A percentile compares a stretch with the other conserved stretches of the same genome.
Evolutionary conservation across 108 stramenopile genomes (phyloP).

Genomic region (Cylindrotheca fusiformis): DNA sequence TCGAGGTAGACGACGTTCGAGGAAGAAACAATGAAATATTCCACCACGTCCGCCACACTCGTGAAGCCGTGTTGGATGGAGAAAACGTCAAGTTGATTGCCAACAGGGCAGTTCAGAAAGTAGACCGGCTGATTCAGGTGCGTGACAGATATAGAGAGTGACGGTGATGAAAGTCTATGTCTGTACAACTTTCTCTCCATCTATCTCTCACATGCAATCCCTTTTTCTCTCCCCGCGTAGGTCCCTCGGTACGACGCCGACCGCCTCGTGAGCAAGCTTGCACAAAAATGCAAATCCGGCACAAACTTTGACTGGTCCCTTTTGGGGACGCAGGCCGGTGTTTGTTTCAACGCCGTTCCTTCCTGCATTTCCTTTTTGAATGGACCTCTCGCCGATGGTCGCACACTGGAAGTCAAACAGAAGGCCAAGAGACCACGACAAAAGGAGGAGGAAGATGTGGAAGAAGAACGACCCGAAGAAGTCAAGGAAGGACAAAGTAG

Average conservation of each 20-base stretch:
- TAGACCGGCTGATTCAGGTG: slow-evolving; percentile 77
- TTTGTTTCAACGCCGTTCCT: slow-evolving; percentile 80
- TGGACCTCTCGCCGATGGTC: slow-evolving; percentile 53
- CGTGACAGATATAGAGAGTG: too few species aligned
- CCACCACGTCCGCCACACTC: slow-evolving; percentile 63
- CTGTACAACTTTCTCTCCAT: too few species aligned
- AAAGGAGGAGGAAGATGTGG: slow-evolving; percentile 42
- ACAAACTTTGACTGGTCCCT: slow-evolving; percentile 66
- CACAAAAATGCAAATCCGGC: slow-evolving; percentile 38
- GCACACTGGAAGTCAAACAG: slow-evolving; percentile 50
- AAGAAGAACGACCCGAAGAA: slow-evolving; percentile 64
- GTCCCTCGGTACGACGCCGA: slow-evolving; percentile 82
- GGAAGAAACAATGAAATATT: slow-evolving; percentile 73
- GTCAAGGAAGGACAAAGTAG: slow-evolving; percentile 31
- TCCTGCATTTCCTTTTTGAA: slow-evolving; percentile 58
- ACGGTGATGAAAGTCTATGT: too few species aligned
- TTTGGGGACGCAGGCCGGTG: slow-evolving; percentile 64
- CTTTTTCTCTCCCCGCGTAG: too few species aligned
- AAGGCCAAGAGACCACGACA: slow-evolving; percentile 33
- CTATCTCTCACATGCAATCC: too few species aligned
- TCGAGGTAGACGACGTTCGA: slow-evolving; percentile 35
- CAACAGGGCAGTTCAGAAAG: slow-evolving; percentile 52
- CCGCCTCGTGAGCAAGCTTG: slow-evolving; percentile 46
- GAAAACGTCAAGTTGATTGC: slow-evolving; percentile 78
- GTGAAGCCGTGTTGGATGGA: slow-evolving; percentile 86